These are phyloP conservation scores for Saccharomyces cerevisiae DNA, from an alignment of 805 yeast genomes.

Conservation along the genomic window DNA sequence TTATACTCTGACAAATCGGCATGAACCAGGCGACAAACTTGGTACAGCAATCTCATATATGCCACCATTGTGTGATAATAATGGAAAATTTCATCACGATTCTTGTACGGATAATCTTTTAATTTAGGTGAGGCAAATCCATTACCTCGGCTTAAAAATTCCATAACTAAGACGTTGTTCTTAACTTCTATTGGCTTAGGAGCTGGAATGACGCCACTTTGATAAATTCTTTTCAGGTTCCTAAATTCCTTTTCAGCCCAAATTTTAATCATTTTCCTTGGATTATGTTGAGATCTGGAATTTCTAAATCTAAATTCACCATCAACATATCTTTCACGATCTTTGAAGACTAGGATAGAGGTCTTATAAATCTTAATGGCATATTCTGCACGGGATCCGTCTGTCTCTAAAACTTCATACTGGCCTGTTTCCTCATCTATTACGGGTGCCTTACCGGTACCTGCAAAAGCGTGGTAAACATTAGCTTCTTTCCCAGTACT, in stretches of 20 bases:
- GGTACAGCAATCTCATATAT: constrained; percentile 81
- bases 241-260: constrained; percentile 99
- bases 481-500: constrained; percentile 99
- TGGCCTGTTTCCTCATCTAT: constrained; percentile 1
- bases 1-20: constrained; percentile 96
- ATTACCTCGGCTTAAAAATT: constrained; percentile 62
- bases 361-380: constrained; percentile 96
- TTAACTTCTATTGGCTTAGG: constrained; percentile 88
- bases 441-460: constrained; percentile 3
- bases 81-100: constrained; percentile 53
- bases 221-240: constrained; percentile 72
- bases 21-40: constrained; percentile 83
- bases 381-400: constrained; percentile 40
- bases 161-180: constrained; percentile 91
- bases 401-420: not conserved
- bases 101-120: constrained; percentile 70
- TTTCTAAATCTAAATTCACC: constrained; percentile 92
- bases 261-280: constrained; percentile 91
- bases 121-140: constrained; percentile 90
- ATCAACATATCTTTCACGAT: constrained; percentile 89
- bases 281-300: constrained; percentile 79
- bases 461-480: constrained; percentile 73
- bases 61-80: constrained; percentile 74
- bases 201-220: constrained; percentile 70
- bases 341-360: constrained; percentile 92